These are phyloP conservation scores for Typha latifolia DNA, from an alignment of 176 grass and related monocot species.

Conservation along the genomic window DNA sequence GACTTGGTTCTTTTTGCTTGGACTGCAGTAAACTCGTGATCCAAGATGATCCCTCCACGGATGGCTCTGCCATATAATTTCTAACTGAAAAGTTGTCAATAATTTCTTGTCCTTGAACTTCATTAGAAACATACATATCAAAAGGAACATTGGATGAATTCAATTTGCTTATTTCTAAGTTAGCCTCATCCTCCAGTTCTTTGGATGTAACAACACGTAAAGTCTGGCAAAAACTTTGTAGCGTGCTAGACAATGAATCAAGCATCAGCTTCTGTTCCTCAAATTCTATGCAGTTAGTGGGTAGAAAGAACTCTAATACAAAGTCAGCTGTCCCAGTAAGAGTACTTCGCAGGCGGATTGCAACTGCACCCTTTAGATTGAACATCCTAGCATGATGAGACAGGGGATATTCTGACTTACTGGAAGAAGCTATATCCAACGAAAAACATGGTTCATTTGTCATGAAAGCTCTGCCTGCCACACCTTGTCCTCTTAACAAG, in stretches of 20 bases:
- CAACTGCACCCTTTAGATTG: conserved; percentile 73
- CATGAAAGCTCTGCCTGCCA: conserved; percentile 65
- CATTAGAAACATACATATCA: not conserved
- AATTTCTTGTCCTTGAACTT: conserved; percentile 31
- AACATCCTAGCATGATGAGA: conserved; percentile 91
- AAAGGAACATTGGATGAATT: conserved; percentile 26
- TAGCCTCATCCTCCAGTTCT: conserved; percentile 56
- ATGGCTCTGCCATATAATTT: conserved; percentile 20
- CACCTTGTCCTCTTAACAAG: conserved; percentile 58
- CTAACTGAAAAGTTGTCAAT: conserved; percentile 35
- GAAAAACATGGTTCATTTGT: conserved; percentile 81
- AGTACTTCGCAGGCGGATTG: conserved; percentile 67
- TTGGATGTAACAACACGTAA: conserved; percentile 59
- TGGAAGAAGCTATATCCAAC: conserved; percentile 53
- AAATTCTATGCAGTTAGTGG: conserved; percentile 36
- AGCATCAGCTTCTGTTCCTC: conserved; percentile 77
- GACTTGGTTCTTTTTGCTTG: conserved; percentile 38
- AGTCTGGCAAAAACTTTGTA: conserved; percentile 65
- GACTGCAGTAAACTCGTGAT: conserved; percentile 21
- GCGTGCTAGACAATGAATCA: conserved; percentile 63
- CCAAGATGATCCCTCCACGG: conserved; percentile 23
- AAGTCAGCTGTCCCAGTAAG: conserved; percentile 57
- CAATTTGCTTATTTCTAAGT: conserved; percentile 43
- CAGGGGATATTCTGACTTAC: conserved; percentile 67
- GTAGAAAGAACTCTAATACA: conserved; percentile 91